Evolutionary conservation across 2,329 filamentous ascomycete genomes (phyloP).

Genomic region (Fusarium brachygibbosum): DNA sequence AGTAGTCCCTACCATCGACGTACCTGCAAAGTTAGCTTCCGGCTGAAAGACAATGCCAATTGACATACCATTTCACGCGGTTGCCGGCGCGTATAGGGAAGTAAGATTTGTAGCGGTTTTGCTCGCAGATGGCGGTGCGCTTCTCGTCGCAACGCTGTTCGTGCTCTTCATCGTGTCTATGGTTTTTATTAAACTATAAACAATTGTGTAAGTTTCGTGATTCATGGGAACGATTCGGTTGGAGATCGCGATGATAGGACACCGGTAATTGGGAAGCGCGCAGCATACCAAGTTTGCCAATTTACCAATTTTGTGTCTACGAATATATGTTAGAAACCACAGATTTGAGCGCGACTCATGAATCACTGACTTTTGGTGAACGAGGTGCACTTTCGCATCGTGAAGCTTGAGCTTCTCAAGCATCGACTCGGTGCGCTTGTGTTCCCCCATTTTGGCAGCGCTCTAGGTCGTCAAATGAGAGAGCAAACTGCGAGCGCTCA

Average conservation of each 20-base stretch:
- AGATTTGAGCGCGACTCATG: not conserved
- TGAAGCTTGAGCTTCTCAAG: slow-evolving; percentile 67
- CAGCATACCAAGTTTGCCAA: slow-evolving; percentile 69
- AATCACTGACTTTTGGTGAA: slow-evolving; percentile 68
- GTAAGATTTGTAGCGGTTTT: slow-evolving; percentile 89
- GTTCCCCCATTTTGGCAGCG: slow-evolving; percentile 50
- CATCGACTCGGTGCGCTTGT: slow-evolving; percentile 47
- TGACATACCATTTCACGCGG: slow-evolving; percentile 87
- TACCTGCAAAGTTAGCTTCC: not conserved
- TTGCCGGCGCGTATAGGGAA: slow-evolving; percentile 90
- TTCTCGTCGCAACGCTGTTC: slow-evolving; percentile 88
- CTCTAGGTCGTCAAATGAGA: slow-evolving; percentile 12
- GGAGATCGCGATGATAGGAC: slow-evolving; percentile 2
- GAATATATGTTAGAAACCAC: slow-evolving; percentile 3
- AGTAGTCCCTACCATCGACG: slow-evolving; percentile 94
- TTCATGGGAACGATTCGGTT: not conserved
- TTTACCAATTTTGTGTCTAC: slow-evolving; percentile 70
- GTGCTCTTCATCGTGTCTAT: slow-evolving; percentile 94
- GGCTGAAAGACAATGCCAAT: not conserved
- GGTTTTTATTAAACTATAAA: slow-evolving; percentile 80
- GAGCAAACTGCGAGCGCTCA: slow-evolving; percentile 4
- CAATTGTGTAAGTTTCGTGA: not conserved
- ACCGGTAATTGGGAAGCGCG: not conserved
- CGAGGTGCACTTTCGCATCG: slow-evolving; percentile 69
- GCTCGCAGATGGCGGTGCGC: slow-evolving; percentile 76